Evolutionary conservation across 805 yeast genomes (phyloP).

Genomic region (Starmera quercuum): DNA sequence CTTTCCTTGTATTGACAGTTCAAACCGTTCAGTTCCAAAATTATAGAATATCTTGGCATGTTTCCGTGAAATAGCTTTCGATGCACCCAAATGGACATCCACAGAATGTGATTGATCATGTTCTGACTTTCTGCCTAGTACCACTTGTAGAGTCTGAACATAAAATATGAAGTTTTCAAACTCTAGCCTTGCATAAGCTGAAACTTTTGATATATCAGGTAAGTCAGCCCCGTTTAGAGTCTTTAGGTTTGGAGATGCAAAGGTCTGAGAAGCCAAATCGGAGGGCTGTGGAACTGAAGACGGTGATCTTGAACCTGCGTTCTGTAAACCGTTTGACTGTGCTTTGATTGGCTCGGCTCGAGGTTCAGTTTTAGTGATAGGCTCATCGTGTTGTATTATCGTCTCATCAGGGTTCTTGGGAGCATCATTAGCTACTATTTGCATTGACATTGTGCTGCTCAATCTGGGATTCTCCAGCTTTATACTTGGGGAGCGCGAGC

Average conservation of each 20-base stretch:
- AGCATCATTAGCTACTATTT: too few species aligned
- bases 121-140: conserved; percentile 84
- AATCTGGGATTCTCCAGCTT: too few species aligned
- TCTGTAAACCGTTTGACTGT: too few species aligned
- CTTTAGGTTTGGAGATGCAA: background rate
- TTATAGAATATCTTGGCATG: conserved; percentile 96
- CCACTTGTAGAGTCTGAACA: conserved; percentile 91
- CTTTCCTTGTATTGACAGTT: conserved; percentile 83
- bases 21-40: conserved; percentile 93
- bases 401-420: too few species aligned
- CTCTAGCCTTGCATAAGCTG: conserved; percentile 66
- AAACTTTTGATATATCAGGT: conserved; percentile 25
- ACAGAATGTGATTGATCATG: conserved; percentile 62
- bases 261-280: background rate
- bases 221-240: background rate
- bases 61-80: conserved; percentile 86
- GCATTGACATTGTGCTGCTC: too few species aligned
- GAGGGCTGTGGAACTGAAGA: background rate
- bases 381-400: too few species aligned
- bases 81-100: conserved; percentile 88
- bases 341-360: too few species aligned
- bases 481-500: too few species aligned
- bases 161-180: conserved; percentile 91
- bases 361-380: too few species aligned
- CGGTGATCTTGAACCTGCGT: too few species aligned